Evolutionary conservation across 192 early-diverging fungal species (phyloP).

Genomic region (Dissophora globulifera): DNA sequence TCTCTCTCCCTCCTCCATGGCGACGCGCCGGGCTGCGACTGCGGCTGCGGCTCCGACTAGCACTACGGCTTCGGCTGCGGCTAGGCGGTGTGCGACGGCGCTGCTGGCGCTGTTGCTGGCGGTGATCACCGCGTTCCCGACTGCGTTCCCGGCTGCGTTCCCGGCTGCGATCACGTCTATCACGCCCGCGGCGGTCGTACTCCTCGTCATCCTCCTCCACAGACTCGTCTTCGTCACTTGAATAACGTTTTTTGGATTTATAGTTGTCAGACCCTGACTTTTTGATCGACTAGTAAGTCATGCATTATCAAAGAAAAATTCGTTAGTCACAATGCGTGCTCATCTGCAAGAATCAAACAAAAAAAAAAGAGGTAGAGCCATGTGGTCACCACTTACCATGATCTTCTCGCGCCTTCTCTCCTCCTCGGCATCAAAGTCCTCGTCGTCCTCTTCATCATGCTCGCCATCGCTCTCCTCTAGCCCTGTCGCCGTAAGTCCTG

Average conservation of each 20-base stretch:
- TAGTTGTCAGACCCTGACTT: slow-evolving; percentile 49
- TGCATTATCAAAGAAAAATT: background rate
- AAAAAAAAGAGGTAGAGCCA: background rate
- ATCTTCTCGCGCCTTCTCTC: slow-evolving; percentile 46
- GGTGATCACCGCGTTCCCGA: slow-evolving; percentile 29
- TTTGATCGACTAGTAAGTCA: slow-evolving; percentile 53
- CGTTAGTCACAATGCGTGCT: background rate
- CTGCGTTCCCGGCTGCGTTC: slow-evolving; percentile 34
- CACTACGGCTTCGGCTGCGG: slow-evolving; percentile 13
- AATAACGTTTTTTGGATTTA: slow-evolving; percentile 43
- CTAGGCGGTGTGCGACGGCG: slow-evolving; percentile 20
- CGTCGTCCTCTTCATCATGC: slow-evolving; percentile 58
- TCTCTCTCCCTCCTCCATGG: slow-evolving; percentile 37
- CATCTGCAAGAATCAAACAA: background rate
- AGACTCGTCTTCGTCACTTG: slow-evolving; percentile 61
- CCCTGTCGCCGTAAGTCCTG: slow-evolving; percentile 38
- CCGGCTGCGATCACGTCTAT: slow-evolving; percentile 42
- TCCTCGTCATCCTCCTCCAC: slow-evolving; percentile 70
- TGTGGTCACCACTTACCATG: slow-evolving; percentile 21
- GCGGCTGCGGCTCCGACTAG: slow-evolving; percentile 50
- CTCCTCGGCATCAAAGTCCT: slow-evolving; percentile 56
- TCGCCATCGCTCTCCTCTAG: slow-evolving; percentile 45
- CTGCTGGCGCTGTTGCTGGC: slow-evolving; percentile 20
- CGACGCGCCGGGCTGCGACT: slow-evolving; percentile 32
- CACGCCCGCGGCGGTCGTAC: slow-evolving; percentile 54